phyloP scores from a whole-genome alignment of 225 moss, liverwort and hornwort genomes.

The Physcomitrellopsis africana region DNA sequence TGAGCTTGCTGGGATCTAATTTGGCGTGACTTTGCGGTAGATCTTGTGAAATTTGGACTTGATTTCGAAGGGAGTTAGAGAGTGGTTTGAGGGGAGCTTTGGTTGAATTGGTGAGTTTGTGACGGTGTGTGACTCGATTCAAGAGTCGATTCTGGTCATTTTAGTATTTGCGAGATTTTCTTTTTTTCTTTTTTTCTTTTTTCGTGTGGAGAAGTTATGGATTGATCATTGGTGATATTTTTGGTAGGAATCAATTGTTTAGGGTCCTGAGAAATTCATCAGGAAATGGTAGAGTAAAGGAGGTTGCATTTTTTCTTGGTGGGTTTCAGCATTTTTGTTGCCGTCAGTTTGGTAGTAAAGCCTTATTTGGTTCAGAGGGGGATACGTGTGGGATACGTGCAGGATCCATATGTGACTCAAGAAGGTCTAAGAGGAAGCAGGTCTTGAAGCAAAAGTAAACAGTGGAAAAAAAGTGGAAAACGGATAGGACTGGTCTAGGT shows the following conservation, averaged over 20 bases:
- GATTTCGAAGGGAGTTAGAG: not conserved
- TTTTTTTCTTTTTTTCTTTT: no score
- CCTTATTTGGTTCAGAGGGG: not conserved
- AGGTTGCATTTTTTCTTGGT: not conserved
- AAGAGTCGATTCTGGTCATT: not conserved
- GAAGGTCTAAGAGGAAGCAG: not conserved
- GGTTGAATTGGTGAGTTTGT: constrained; percentile 15
- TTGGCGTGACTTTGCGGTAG: constrained; percentile 32
- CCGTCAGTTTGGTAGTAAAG: constrained; percentile 5
- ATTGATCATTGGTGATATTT: not conserved
- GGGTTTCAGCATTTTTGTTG: constrained; percentile 3
- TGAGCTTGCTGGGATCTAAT: not conserved
- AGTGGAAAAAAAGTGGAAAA: not conserved
- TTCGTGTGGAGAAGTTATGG: not conserved
- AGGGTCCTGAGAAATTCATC: constrained; percentile 33
- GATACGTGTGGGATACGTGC: not conserved
- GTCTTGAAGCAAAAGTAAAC: not conserved
- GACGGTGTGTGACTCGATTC: not conserved
- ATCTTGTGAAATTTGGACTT: constrained; percentile 22
- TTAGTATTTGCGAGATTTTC: not conserved
- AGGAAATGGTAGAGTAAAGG: not conserved
- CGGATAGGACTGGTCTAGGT: constrained; percentile 2
- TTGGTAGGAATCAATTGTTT: constrained; percentile 16
- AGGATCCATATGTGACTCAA: not conserved
- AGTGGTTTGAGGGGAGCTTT: not conserved